Evolutionary conservation across 176 grass and related monocot species (phyloP).

Genomic region (Triticum timopheevii): DNA sequence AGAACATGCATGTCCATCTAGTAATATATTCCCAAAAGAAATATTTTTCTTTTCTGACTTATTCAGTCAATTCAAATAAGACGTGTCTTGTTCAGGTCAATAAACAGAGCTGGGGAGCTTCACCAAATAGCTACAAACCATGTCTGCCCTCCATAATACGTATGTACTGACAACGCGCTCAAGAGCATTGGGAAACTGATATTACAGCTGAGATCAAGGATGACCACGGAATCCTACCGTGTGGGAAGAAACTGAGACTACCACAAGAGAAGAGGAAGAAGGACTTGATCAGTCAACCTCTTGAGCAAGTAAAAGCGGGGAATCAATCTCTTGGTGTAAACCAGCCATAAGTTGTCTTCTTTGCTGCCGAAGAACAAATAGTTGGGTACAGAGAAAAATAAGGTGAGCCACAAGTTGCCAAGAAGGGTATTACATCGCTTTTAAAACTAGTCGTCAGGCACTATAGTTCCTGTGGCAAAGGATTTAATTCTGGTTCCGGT

Average conservation of each 20-base stretch:
- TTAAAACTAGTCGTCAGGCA: neutral
- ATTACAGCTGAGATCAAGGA: neutral
- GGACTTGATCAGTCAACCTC: neutral
- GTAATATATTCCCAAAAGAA: neutral
- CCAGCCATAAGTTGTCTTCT: neutral
- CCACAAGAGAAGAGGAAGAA: neutral
- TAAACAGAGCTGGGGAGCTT: neutral
- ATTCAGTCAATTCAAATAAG: neutral
- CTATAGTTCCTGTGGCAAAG: neutral
- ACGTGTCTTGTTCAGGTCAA: neutral
- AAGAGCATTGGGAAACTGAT: neutral
- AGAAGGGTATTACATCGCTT: neutral
- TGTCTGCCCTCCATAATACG: neutral
- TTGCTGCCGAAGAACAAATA: neutral
- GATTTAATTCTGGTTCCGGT: neutral
- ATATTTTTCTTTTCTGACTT: neutral
- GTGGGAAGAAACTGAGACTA: neutral
- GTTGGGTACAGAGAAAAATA: neutral
- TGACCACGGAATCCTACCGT: neutral
- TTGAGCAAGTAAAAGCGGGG: neutral
- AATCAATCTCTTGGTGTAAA: neutral
- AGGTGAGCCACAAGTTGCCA: neutral
- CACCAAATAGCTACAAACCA: neutral
- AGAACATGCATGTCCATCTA: neutral
- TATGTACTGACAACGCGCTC: neutral